Evolutionary conservation across 2,329 filamentous ascomycete species (phyloP).

Genomic region (Penicillium occitanis): DNA sequence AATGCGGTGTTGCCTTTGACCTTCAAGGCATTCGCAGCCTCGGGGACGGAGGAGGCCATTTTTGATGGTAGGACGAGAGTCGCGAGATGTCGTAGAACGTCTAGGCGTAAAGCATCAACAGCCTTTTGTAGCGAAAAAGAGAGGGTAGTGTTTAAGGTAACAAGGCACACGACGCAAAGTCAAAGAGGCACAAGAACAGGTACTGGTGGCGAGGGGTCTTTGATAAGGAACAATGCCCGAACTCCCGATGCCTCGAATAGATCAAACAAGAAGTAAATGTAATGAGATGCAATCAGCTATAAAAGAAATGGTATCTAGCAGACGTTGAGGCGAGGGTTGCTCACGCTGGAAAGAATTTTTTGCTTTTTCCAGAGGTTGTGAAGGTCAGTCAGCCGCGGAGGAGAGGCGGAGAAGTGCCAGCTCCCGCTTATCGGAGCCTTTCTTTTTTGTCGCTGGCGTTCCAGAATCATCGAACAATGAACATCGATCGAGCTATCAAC

Average conservation of each 20-base stretch:
- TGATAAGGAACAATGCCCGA: slow-evolving; percentile 1
- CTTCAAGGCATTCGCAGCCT: slow-evolving; percentile 80
- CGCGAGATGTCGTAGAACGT: background rate
- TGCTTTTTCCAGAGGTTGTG: slow-evolving; percentile 1
- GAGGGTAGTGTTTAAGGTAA: background rate
- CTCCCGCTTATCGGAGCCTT: slow-evolving; percentile 13
- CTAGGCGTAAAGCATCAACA: slow-evolving; percentile 6
- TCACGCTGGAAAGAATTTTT: slow-evolving; percentile 4
- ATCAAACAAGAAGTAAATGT: background rate
- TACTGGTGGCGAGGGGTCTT: slow-evolving; percentile 5
- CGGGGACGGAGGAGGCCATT: slow-evolving; percentile 49
- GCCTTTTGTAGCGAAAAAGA: too few species aligned
- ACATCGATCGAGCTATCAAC: background rate
- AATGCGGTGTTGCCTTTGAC: slow-evolving; percentile 95
- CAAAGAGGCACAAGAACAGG: slow-evolving; percentile 17
- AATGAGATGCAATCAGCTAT: background rate
- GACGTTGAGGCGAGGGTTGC: background rate
- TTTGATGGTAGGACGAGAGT: slow-evolving; percentile 19
- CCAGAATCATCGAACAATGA: slow-evolving; percentile 20
- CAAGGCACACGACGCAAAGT: slow-evolving; percentile 10
- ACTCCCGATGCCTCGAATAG: background rate
- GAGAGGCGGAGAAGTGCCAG: slow-evolving; percentile 3
- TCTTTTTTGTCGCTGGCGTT: slow-evolving; percentile 13
- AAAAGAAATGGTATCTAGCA: background rate
- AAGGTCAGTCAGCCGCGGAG: slow-evolving; percentile 1